Percentiles rank a stretch among this genome's conserved stretches.
These are phyloP conservation scores for Tetradesmus obliquus DNA, from an alignment of 139 green algal genomes.

Conservation along the genomic window DNA sequence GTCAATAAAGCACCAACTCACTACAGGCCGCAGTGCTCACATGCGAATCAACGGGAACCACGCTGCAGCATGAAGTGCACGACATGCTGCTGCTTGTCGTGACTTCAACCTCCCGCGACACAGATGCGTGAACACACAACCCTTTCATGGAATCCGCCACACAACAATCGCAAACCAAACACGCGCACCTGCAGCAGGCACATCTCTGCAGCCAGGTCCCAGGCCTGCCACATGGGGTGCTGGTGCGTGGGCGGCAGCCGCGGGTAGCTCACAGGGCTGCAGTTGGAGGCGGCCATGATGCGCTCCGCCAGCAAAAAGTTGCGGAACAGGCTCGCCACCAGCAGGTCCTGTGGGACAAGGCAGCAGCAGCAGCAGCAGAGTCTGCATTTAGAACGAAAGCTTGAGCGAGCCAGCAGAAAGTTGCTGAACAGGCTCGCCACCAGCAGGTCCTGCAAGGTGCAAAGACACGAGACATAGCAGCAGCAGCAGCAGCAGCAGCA, in stretches of 20 bases:
- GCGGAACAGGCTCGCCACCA: conserved; percentile 97
- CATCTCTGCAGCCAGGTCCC: conserved; percentile 97
- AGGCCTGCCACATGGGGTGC: conserved; percentile 95
- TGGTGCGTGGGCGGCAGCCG: conserved; percentile 94
- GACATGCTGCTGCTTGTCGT: too few species aligned
- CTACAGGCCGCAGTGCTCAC: too few species aligned
- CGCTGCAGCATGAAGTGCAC: too few species aligned
- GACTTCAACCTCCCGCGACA: too few species aligned
- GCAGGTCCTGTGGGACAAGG: conserved; percentile 82
- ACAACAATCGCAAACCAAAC: too few species aligned
- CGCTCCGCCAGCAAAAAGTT: conserved; percentile 99
- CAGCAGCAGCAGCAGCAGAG: background rate
- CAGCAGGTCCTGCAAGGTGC: conserved; percentile 95
- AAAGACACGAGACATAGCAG: conserved; percentile 55
- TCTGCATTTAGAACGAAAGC: conserved; percentile 91
- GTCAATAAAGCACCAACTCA: too few species aligned
- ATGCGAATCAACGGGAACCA: too few species aligned
- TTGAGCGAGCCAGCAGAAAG: conserved; percentile 84
- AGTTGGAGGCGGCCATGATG: conserved; percentile 90
- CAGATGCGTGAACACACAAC: too few species aligned
- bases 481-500: conserved; percentile 71
- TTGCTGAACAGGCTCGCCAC: conserved; percentile 99
- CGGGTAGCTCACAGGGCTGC: conserved; percentile 89
- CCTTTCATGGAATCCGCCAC: too few species aligned
- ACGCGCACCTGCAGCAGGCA: conserved; percentile 92